These are phyloP conservation scores for Podaxis rugospora DNA, from an alignment of 768 basidiomycete species.

Conservation along the genomic window DNA sequence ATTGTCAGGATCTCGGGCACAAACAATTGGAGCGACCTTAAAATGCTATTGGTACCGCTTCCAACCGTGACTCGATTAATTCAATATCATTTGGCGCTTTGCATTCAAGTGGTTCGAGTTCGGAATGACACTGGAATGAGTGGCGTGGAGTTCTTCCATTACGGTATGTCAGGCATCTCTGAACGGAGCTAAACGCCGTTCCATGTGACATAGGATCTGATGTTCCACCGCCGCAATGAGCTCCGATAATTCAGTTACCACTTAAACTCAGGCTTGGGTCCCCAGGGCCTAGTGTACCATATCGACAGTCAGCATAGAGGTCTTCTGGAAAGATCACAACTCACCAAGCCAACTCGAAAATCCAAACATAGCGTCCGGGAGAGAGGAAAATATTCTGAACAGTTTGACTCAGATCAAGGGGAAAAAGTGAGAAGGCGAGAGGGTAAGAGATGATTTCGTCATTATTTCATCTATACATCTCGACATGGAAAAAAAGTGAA, in stretches of 20 bases:
- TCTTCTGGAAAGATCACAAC: too few relatives aligned
- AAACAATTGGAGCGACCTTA: neutral
- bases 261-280: neutral
- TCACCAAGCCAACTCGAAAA: too few relatives aligned
- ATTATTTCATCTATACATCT: constrained; percentile 1
- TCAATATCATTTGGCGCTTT: neutral
- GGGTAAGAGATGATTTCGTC: constrained; percentile 2
- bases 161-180: too few relatives aligned
- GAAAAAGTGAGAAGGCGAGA: neutral
- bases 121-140: neutral
- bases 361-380: too few relatives aligned
- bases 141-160: too few relatives aligned
- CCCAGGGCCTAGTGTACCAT: too few relatives aligned
- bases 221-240: too few relatives aligned
- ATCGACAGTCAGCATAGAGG: too few relatives aligned
- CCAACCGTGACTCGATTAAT: neutral
- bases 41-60: neutral
- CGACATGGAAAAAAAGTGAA: neutral
- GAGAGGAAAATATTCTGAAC: neutral
- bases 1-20: neutral
- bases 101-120: neutral
- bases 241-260: neutral
- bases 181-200: too few relatives aligned
- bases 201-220: too few relatives aligned
- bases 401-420: neutral